Base-by-base conservation (phyloP, 2,329 filamentous ascomycete genomes). In the Neurospora sp. region DNA sequence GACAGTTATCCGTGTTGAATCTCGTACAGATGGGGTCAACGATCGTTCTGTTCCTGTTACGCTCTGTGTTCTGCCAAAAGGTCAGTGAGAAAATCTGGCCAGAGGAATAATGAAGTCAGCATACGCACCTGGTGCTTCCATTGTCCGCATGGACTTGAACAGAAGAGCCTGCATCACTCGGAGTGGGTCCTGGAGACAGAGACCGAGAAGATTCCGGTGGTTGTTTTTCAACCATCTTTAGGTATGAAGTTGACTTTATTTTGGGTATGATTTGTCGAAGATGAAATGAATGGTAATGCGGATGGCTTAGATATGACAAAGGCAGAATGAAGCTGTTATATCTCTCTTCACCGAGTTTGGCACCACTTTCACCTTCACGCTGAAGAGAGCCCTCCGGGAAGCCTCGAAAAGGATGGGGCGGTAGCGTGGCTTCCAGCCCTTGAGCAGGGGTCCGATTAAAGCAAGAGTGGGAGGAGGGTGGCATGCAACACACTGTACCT, bases 101-200 rank as follows among this genome's bases (percentile, higher is more conserved):
- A 15, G 19, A 33, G n/a, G 67, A 28, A 36, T 13, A 33, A 28
- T 19, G 39, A 19, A 4, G 19, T 9, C 40, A 23, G 19, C 3
- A 15, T 9, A n/a, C 73, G 13, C 66, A 75, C 75, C 73, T 73
- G n/a, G 73, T 70, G 46, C 74, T 76, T n/a, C 19, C 40, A n/a
- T 67, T 66, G 68, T 75, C 74, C 5, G 74, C 13, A 28, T 75
- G 71, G 38, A 73, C 73, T 40, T 75, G 73, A 36, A 74, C 70
- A 38, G 74, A 75, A 23, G 72, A 73, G 42, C 74, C 72, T 33
- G 72, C 70, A 36, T 76, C 75, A 58, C 74, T 74, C 17, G 66
- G 68, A 17, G 69, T 46, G 19, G 70, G 46, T 28, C 72, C 74
- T 9, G 71, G 71, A 39, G 67, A 33, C 15, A 33, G 13, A 17